These are phyloP conservation scores for Fraxinus platypoda DNA, from an alignment of 305 asterid genomes.

Conservation along the genomic window DNA sequence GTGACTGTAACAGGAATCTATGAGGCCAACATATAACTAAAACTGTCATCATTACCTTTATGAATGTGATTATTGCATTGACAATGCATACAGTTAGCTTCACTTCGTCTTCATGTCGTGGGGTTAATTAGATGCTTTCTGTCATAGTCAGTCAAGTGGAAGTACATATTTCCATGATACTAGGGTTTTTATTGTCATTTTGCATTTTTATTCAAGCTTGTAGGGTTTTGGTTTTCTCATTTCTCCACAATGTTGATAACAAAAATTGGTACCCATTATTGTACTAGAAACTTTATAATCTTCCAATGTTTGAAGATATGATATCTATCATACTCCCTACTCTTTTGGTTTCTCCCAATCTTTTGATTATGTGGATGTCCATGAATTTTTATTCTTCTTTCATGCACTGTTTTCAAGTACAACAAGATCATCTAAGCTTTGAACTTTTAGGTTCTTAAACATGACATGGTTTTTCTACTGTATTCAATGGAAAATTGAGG, in stretches of 20 bases:
- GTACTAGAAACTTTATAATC: neutral
- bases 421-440: neutral
- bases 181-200: neutral
- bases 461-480: constrained; percentile 2
- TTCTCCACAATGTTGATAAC: neutral
- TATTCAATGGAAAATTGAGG: constrained; percentile 5
- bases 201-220: neutral
- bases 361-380: neutral
- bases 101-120: neutral
- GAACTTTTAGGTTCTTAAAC: neutral
- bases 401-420: neutral
- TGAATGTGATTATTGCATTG: neutral
- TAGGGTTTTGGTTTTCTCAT: neutral
- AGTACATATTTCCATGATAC: neutral
- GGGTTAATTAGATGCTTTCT: neutral
- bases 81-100: neutral
- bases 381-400: neutral
- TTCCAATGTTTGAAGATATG: neutral
- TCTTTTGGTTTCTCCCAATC: neutral
- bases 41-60: too few species aligned
- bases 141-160: neutral
- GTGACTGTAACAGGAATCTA: neutral
- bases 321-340: neutral
- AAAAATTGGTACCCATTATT: neutral
- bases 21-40: neutral